phyloP scores from a whole-genome alignment of 495 filamentous ascomycete species.

The Talaromyces adpressus region DNA sequence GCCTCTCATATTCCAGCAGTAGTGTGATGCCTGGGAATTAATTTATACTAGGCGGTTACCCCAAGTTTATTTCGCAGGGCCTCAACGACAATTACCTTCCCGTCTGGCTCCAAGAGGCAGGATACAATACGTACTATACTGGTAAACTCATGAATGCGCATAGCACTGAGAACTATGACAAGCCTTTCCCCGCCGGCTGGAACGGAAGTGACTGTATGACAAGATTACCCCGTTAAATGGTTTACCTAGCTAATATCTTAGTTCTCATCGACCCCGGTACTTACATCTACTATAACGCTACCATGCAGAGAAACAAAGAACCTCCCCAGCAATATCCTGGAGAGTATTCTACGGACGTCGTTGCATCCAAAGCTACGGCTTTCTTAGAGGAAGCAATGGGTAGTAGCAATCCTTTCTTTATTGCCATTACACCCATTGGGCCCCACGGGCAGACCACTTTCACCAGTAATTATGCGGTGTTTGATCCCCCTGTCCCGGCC shows the following conservation, averaged over 20 bases:
- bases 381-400: slow-evolving; percentile 51
- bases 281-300: slow-evolving; percentile 57
- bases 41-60: slow-evolving; percentile 46
- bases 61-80: slow-evolving; percentile 54
- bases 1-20: background rate
- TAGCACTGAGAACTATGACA: slow-evolving; percentile 48
- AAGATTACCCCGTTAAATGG: background rate
- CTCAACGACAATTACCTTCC: slow-evolving; percentile 60
- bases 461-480: slow-evolving; percentile 5
- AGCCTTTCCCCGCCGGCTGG: slow-evolving; percentile 49
- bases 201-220: slow-evolving; percentile 14
- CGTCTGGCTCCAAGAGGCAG: slow-evolving; percentile 58
- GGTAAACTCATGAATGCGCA: slow-evolving; percentile 64
- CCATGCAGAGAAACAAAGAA: slow-evolving; percentile 50
- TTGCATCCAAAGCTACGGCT: slow-evolving; percentile 49
- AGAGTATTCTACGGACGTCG: slow-evolving; percentile 52
- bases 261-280: slow-evolving; percentile 53
- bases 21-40: background rate
- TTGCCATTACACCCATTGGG: slow-evolving; percentile 57
- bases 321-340: slow-evolving; percentile 42
- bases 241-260: slow-evolving; percentile 37
- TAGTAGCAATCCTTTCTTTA: slow-evolving; percentile 50
- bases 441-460: slow-evolving; percentile 52
- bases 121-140: slow-evolving; percentile 63
- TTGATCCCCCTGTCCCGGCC: background rate